Evolutionary conservation across 768 basidiomycete genomes (phyloP).

Genomic region (Tricholoma sp.): DNA sequence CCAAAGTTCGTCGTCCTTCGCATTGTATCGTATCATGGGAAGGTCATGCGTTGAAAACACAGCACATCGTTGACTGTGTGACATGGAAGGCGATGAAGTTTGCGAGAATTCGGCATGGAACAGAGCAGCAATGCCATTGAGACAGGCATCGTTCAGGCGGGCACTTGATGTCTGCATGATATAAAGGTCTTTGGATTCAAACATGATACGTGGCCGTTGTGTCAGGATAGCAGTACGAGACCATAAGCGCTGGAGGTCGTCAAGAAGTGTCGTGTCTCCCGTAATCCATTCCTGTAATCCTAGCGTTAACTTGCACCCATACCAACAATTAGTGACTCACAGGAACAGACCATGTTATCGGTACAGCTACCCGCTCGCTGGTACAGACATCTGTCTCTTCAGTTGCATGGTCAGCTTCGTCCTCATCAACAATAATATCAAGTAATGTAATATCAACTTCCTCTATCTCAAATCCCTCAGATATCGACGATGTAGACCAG

Average conservation of each 20-base stretch:
- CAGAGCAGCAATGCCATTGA: not conserved
- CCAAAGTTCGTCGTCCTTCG: not conserved
- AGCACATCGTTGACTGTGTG: conserved; percentile 4
- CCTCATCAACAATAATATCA: not conserved
- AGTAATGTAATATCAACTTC: not conserved
- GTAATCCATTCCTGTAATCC: not conserved
- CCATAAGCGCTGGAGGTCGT: not conserved
- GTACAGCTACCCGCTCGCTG: not conserved
- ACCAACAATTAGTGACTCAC: not conserved
- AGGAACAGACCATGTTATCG: not conserved
- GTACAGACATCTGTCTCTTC: not conserved
- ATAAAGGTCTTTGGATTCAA: not conserved
- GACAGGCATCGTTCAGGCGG: not conserved
- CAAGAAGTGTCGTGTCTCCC: not conserved
- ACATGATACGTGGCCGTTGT: not conserved
- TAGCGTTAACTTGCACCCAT: not conserved
- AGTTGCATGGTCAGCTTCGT: not conserved
- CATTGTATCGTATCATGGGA: conserved; percentile 1
- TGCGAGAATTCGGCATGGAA: not conserved
- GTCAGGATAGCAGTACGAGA: not conserved
- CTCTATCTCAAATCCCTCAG: not conserved
- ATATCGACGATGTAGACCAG: no score
- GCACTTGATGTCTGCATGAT: conserved; percentile 1
- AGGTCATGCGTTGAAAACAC: conserved; percentile 2
- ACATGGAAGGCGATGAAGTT: not conserved